Evolutionary conservation across 2,329 filamentous ascomycete species (phyloP).

Genomic region (Aspergillus costaricaensis): DNA sequence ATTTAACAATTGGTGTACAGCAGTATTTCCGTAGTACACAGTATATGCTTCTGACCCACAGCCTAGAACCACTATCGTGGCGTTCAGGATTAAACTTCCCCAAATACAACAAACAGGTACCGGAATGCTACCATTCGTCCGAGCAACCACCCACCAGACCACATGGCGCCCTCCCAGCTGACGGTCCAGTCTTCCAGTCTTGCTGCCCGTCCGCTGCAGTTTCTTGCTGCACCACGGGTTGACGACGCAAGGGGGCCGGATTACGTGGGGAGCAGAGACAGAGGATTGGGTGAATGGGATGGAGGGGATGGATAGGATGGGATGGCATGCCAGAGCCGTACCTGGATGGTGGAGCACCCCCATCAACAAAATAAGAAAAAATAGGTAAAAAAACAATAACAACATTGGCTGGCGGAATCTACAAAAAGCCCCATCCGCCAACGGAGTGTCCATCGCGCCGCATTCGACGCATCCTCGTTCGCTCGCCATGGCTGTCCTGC

Average conservation of each 20-base stretch:
- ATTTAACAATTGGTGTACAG: too few species aligned
- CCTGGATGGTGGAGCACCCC: slow-evolving; percentile 1
- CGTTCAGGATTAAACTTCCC: not conserved
- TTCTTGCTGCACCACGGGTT: not conserved
- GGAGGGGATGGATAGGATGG: too few species aligned
- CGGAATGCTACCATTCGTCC: slow-evolving; percentile 9
- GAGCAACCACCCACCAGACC: slow-evolving; percentile 4
- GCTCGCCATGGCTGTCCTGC: not conserved
- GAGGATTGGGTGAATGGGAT: not conserved
- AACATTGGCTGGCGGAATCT: slow-evolving; percentile 1
- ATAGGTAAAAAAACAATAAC: not conserved
- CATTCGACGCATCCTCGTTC: not conserved
- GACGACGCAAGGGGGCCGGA: slow-evolving; percentile 9
- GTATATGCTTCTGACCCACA: not conserved
- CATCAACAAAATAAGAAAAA: not conserved
- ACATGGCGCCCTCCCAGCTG: slow-evolving; percentile 1
- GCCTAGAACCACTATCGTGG: not conserved
- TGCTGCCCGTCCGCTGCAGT: not conserved
- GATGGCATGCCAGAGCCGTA: slow-evolving; percentile 5
- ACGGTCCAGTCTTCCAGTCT: not conserved
- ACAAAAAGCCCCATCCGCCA: not conserved
- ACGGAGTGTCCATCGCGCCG: not conserved
- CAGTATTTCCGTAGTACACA: not conserved
- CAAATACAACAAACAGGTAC: not conserved
- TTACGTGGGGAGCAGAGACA: not conserved